phyloP scores from a whole-genome alignment of 139 green algal genomes.

The Astrephomene gubernaculifera region DNA sequence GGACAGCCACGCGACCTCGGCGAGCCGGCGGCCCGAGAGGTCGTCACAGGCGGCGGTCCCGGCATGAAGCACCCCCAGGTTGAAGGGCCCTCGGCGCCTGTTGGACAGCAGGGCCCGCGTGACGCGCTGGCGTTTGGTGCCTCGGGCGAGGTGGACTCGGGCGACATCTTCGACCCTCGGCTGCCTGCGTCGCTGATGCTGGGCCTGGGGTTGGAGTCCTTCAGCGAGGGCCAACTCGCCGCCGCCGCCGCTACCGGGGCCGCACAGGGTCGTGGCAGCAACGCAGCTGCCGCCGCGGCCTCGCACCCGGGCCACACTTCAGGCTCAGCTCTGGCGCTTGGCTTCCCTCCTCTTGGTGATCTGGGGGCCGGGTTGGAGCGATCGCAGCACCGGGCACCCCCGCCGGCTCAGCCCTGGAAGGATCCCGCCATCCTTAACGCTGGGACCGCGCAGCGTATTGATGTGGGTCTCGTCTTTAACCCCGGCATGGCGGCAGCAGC shows the following conservation, averaged over 20 bases:
- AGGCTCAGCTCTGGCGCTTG: too few relatives aligned
- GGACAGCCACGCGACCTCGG: too few relatives aligned
- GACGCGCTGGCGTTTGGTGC: too few relatives aligned
- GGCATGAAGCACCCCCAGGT: too few relatives aligned
- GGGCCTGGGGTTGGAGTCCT: neutral
- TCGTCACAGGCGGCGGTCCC: too few relatives aligned
- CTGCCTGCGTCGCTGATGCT: neutral
- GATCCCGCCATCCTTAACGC: constrained; percentile 20
- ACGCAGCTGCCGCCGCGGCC: neutral
- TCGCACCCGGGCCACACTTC: neutral
- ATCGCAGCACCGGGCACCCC: neutral
- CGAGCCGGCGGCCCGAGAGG: neutral
- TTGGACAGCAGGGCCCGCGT: too few relatives aligned
- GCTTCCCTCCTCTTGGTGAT: too few relatives aligned
- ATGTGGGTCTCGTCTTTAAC: neutral
- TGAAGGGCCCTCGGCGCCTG: too few relatives aligned
- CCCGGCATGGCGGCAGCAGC: neutral
- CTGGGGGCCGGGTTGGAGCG: too few relatives aligned
- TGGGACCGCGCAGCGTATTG: neutral
- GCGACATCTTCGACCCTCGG: neutral
- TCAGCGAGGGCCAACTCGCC: neutral
- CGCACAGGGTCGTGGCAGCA: neutral
- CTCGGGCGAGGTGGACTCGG: neutral
- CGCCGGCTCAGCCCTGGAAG: neutral
- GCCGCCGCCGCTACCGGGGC: neutral